Evolutionary conservation across 2,329 filamentous ascomycete genomes (phyloP).

Genomic region (Aplosporella prunicola): DNA sequence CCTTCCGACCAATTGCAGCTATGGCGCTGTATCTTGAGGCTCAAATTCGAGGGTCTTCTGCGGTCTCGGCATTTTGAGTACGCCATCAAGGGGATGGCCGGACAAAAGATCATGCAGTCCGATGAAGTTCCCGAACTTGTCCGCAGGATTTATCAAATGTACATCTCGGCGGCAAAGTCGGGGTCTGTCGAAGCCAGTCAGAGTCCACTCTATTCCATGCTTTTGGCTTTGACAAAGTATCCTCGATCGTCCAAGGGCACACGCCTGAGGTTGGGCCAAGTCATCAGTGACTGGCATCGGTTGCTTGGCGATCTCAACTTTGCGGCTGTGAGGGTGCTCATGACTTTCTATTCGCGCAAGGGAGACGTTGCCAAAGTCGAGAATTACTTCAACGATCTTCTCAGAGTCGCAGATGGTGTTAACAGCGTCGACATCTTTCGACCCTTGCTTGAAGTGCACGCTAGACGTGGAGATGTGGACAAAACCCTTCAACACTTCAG

Average conservation of each 20-base stretch:
- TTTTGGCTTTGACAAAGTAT: neutral
- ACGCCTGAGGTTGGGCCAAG: neutral
- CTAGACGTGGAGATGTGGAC: constrained; percentile 54
- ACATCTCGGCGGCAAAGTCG: neutral
- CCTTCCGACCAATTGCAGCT: too few relatives aligned
- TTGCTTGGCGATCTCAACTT: neutral
- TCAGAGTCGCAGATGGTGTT: neutral
- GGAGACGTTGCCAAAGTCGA: neutral
- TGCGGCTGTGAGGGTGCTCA: neutral
- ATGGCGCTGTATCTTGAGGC: too few relatives aligned
- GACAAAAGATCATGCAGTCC: neutral
- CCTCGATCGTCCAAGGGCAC: neutral
- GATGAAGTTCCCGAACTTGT: neutral
- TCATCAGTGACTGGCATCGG: neutral
- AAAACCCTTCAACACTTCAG: constrained; percentile 53
- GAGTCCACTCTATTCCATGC: neutral
- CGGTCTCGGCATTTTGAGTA: neutral
- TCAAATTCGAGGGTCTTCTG: too few relatives aligned
- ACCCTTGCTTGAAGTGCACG: constrained; percentile 58
- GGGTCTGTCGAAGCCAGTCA: neutral
- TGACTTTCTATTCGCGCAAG: neutral
- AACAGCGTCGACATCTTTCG: neutral
- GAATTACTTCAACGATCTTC: neutral
- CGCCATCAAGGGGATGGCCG: neutral
- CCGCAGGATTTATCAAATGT: neutral